Conservation (phyloP, 2,329 filamentous ascomycete species). For the Tolypocladium endophyticum region DNA sequence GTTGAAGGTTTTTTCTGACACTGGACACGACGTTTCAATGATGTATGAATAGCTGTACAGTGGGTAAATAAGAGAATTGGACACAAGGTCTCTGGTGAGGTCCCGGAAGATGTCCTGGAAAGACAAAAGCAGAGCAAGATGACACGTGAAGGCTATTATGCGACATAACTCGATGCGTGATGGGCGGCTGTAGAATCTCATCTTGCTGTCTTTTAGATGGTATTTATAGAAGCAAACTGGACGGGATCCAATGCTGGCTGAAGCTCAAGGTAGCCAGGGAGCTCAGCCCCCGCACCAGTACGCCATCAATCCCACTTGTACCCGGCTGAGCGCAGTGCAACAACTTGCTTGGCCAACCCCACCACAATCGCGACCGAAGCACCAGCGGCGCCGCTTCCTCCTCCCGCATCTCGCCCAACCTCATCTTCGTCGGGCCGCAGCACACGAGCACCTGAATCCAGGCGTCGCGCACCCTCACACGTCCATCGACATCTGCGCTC, state of each 20-base stretch:
- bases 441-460: not conserved
- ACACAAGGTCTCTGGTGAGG: not conserved
- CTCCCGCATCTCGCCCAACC: not conserved
- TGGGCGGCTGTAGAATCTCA: not conserved
- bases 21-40: not conserved
- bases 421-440: not conserved
- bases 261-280: too few species aligned
- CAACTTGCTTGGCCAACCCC: not conserved
- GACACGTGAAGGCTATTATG: not conserved
- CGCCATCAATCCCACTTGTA: not conserved
- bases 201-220: not conserved
- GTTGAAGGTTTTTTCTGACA: not conserved
- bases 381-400: not conserved
- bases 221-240: not conserved
- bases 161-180: not conserved
- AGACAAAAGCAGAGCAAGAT: not conserved
- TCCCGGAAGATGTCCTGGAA: not conserved
- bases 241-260: not conserved
- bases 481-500: not conserved
- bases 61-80: not conserved
- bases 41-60: not conserved
- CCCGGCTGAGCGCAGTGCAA: not conserved
- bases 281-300: not conserved
- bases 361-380: not conserved
- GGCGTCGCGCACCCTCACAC: not conserved